Evolutionary conservation across 257 asterid species (phyloP).

Genomic region (Voacanga thouarsii): DNA sequence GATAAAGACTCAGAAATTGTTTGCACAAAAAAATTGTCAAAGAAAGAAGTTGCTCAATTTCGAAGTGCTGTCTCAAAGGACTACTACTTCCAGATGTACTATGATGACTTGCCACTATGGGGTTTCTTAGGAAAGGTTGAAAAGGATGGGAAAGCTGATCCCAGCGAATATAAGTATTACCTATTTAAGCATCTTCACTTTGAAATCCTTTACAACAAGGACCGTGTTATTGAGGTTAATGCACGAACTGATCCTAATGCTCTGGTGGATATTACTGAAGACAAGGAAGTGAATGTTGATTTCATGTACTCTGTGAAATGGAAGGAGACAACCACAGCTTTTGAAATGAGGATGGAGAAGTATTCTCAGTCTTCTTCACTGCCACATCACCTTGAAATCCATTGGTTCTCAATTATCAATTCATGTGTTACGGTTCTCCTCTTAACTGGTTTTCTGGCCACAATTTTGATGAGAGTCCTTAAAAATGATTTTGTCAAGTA

Average conservation of each 20-base stretch:
- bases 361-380: slow-evolving; percentile 40
- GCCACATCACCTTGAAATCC: slow-evolving; percentile 43
- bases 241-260: slow-evolving; percentile 39
- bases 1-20: slow-evolving; percentile 36
- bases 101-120: slow-evolving; percentile 42
- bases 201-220: slow-evolving; percentile 36
- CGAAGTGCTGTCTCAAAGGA: slow-evolving; percentile 39
- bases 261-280: slow-evolving; percentile 38
- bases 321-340: slow-evolving; percentile 35
- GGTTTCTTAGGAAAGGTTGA: slow-evolving; percentile 44
- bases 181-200: slow-evolving; percentile 42
- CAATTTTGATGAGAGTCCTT: slow-evolving; percentile 43
- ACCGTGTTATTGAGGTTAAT: slow-evolving; percentile 37
- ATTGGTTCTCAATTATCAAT: slow-evolving; percentile 44
- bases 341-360: slow-evolving; percentile 40
- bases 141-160: slow-evolving; percentile 31
- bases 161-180: slow-evolving; percentile 34
- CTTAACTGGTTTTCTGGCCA: slow-evolving; percentile 43
- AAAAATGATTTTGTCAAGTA: slow-evolving; percentile 45
- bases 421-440: slow-evolving; percentile 47
- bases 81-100: slow-evolving; percentile 44
- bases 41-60: slow-evolving; percentile 32
- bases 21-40: slow-evolving; percentile 35
- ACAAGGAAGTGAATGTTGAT: slow-evolving; percentile 35
- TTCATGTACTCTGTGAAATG: slow-evolving; percentile 42